Evolutionary conservation across 352 stramenopile species (phyloP).

Genomic region (Phytophthora parvispora): DNA sequence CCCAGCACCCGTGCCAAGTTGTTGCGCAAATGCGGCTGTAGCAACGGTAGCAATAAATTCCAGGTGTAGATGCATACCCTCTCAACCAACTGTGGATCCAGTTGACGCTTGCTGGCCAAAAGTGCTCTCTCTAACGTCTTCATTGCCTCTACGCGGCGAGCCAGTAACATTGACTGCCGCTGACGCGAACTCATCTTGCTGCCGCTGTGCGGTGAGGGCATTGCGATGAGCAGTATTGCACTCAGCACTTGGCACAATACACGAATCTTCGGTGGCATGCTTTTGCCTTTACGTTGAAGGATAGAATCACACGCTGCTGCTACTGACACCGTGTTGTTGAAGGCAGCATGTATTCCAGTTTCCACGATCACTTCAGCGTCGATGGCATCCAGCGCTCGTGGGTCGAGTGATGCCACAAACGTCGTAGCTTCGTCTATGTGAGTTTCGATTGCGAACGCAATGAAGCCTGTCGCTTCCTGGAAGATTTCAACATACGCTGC

Average conservation of each 20-base stretch:
- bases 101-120: conserved; percentile 78
- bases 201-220: conserved; percentile 10
- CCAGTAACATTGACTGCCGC: conserved; percentile 48
- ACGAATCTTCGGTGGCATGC: conserved; percentile 48
- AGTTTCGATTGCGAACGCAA: conserved; percentile 37
- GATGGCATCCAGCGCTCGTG: conserved; percentile 35
- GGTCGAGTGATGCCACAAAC: conserved; percentile 45
- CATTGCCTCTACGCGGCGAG: conserved; percentile 72
- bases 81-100: conserved; percentile 83
- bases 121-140: conserved; percentile 85
- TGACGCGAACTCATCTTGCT: conserved; percentile 38
- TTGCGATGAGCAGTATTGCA: conserved; percentile 47
- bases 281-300: conserved; percentile 66
- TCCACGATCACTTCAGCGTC: conserved; percentile 75
- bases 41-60: conserved; percentile 85
- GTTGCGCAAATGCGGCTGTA: conserved; percentile 76
- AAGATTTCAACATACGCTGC: conserved; percentile 70
- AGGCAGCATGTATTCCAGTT: conserved; percentile 58
- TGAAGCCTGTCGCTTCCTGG: conserved; percentile 63
- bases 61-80: conserved; percentile 83
- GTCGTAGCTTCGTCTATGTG: conserved; percentile 44
- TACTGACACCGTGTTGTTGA: conserved; percentile 42
- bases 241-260: conserved; percentile 71
- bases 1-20: conserved; percentile 81
- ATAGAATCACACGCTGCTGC: conserved; percentile 58